These are phyloP conservation scores for Arthroderma uncinatum DNA, from an alignment of 2,329 filamentous ascomycete species.

Conservation along the genomic window DNA sequence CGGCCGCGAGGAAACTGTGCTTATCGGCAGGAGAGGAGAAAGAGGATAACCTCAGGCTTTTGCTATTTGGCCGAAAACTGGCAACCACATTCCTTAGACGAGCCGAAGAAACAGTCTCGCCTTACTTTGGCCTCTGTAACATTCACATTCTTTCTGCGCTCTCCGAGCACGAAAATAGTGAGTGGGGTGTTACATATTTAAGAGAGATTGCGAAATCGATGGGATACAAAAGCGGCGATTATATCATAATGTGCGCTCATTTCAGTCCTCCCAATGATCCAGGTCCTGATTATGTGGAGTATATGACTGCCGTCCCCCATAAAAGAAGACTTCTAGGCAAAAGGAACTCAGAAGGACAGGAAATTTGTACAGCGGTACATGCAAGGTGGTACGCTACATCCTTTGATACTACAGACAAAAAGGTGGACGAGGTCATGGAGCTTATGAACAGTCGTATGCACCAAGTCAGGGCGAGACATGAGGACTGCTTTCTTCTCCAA, in stretches of 20 bases:
- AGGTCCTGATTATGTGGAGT: not conserved
- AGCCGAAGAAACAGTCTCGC: not conserved
- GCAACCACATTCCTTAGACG: not conserved
- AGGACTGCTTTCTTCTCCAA: not conserved
- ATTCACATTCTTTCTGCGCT: not conserved
- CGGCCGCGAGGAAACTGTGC: not conserved
- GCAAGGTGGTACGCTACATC: not conserved
- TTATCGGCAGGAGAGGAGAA: not conserved
- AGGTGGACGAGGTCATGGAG: not conserved
- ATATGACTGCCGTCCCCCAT: not conserved
- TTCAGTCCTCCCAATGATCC: not conserved
- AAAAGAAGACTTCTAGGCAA: not conserved
- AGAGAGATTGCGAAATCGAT: not conserved
- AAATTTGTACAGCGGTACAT: not conserved
- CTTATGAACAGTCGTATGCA: not conserved
- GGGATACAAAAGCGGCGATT: not conserved
- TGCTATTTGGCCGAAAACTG: not conserved
- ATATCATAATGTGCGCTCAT: not conserved
- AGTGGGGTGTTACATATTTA: not conserved
- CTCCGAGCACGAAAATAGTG: not conserved
- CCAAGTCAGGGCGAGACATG: not conserved
- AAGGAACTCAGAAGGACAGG: not conserved
- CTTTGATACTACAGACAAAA: not conserved
- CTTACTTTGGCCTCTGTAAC: conserved; percentile 6
- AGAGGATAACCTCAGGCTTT: not conserved